Evolutionary conservation across 257 asterid species (phyloP), one percentile per base, ranked within the genome.

Genomic region (Nicotiana sylvestris): DNA sequence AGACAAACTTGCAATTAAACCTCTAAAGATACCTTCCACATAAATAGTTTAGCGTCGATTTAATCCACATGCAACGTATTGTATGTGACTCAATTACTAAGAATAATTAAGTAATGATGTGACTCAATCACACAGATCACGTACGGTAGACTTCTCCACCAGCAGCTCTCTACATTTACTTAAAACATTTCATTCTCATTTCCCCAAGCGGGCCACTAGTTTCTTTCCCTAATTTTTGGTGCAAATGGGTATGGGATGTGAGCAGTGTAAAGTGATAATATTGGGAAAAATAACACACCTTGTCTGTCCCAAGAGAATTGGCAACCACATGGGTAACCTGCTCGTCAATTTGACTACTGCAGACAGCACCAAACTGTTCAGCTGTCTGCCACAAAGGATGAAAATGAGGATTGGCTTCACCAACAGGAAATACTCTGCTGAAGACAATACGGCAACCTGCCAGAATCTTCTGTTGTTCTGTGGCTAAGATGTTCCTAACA

Each of bases 301-400:
- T 96, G 80, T 96, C 99, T 10, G 99, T 96, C 81, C 99, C 99
- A 79, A 85, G 94, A 32, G 97, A 94, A 86, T 91, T 92, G 43
- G 99, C 99, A 18, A 96, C 99, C n/a, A 96, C 98, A 85, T 96
- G 99, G 66, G 99, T 96, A 83, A 96, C 98, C 83, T 91, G 92
- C 8, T 94, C 99, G 84, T 96, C 99, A 61, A 94, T 87, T 79
- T 94, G 92, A 84, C 83, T 94, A 39, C 92, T 86, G 88, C 99
- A 96, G 46, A 91, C 93, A 43, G 99, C 98, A 81, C 98, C 99
- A 84, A 96, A 96, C 84, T 94, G 99, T 89, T 93, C 99, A 6
- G 99, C 99, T 2, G 95, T 89, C 88, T 94, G 97, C 99, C 98
- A 96, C 74, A 96, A 83, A 15, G 98, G 98, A 88, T 94, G 98